These are phyloP conservation scores for Cyclotella cryptica DNA, from an alignment of 108 stramenopile genomes.

Conservation along the genomic window DNA sequence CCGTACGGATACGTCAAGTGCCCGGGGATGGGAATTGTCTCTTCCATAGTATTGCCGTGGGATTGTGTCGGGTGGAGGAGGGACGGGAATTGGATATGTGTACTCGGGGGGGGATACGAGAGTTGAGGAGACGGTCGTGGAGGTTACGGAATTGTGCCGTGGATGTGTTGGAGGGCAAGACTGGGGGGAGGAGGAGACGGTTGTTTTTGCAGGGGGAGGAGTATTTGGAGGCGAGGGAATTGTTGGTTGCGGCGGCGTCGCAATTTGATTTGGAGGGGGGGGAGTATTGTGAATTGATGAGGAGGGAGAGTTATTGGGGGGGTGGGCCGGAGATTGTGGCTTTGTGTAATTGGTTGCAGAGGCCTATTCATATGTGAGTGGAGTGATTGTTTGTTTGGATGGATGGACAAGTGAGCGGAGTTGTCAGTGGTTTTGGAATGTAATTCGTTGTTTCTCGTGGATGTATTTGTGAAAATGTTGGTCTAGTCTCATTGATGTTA, in stretches of 20 bases:
- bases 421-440: no score
- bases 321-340: slow-evolving; percentile 98
- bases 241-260: slow-evolving; percentile 80
- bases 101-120: slow-evolving; percentile 17
- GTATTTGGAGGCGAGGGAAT: slow-evolving; percentile 70
- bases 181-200: slow-evolving; percentile 51
- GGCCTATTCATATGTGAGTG: slow-evolving; percentile 97
- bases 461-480: no score
- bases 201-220: slow-evolving; percentile 90
- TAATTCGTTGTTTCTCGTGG: no score
- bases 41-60: slow-evolving; percentile 75
- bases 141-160: slow-evolving; percentile 52
- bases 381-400: slow-evolving; percentile 33
- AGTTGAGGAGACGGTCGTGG: slow-evolving; percentile 22
- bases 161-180: slow-evolving; percentile 47
- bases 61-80: slow-evolving; percentile 51
- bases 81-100: slow-evolving; percentile 66
- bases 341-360: slow-evolving; percentile 86
- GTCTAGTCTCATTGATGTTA: no score
- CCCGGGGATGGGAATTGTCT: slow-evolving; percentile 95
- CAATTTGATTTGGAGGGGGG: slow-evolving; percentile 81
- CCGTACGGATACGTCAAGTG: slow-evolving; percentile 83
- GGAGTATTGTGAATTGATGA: slow-evolving; percentile 91
- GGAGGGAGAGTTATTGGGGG: slow-evolving; percentile 93
- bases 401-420: no score